Conservation (phyloP, 2,329 filamentous ascomycete genomes). For the Ramularia endophylla region DNA sequence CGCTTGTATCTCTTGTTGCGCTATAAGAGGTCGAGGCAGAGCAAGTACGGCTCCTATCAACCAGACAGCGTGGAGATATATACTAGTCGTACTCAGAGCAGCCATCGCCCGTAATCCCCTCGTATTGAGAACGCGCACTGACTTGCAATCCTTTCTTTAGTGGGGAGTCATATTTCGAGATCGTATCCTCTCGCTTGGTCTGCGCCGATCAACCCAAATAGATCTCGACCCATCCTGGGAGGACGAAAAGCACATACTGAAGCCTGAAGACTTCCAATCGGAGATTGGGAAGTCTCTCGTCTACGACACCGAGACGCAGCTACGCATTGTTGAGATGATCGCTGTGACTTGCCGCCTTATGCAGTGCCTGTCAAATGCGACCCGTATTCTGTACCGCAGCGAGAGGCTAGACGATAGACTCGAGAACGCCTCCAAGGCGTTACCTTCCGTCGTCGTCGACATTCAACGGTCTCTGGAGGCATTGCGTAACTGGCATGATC, state of each 20-base stretch:
- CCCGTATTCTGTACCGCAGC: conserved; percentile 1
- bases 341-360: conserved; percentile 3
- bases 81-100: too few relatives aligned
- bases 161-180: conserved; percentile 11
- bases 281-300: conserved; percentile 8
- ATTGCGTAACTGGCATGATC: conserved; percentile 6
- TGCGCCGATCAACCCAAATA: conserved; percentile 3
- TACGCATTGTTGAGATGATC: conserved; percentile 3
- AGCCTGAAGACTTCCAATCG: conserved; percentile 2
- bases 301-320: conserved; percentile 4
- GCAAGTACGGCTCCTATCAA: too few relatives aligned
- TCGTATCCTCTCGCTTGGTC: conserved; percentile 5
- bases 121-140: too few relatives aligned
- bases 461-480: background rate
- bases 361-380: background rate
- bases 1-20: too few relatives aligned
- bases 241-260: background rate
- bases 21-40: too few relatives aligned
- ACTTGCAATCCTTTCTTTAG: too few relatives aligned
- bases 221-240: background rate
- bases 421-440: background rate
- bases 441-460: background rate
- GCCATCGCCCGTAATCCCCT: too few relatives aligned
- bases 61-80: too few relatives aligned
- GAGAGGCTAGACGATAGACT: conserved; percentile 7